phyloP scores from a whole-genome alignment of 129 eudicot species.

The Tagetes patula region DNA sequence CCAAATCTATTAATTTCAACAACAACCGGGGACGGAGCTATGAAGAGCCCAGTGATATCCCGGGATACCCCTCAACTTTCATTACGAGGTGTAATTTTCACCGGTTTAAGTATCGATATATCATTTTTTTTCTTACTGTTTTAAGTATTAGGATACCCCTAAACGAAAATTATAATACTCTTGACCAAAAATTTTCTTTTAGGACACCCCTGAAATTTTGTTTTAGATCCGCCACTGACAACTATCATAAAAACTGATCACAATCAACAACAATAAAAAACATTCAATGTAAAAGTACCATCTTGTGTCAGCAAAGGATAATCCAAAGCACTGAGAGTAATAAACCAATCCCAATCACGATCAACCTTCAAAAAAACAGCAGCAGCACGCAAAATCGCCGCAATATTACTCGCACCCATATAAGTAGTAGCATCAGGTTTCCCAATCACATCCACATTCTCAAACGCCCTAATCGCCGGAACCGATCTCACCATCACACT shows the following conservation, averaged over 20 bases:
- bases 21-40: not conserved
- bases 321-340: slow-evolving; percentile 80
- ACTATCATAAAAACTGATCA: too few relatives aligned
- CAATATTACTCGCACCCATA: slow-evolving; percentile 88
- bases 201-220: too few relatives aligned
- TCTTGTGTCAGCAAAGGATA: slow-evolving; percentile 88
- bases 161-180: too few relatives aligned
- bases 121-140: too few relatives aligned
- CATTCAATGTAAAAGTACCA: slow-evolving; percentile 42
- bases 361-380: slow-evolving; percentile 82
- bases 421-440: slow-evolving; percentile 77
- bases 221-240: too few relatives aligned
- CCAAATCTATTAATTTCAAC: not conserved
- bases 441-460: slow-evolving; percentile 92
- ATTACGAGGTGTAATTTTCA: too few relatives aligned
- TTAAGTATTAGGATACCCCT: too few relatives aligned
- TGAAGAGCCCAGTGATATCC: too few relatives aligned
- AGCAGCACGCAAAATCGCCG: slow-evolving; percentile 69
- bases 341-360: slow-evolving; percentile 91
- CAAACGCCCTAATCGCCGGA: slow-evolving; percentile 73
- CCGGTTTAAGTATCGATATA: too few relatives aligned
- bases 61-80: too few relatives aligned
- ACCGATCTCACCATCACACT: slow-evolving; percentile 52
- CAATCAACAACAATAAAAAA: too few relatives aligned
- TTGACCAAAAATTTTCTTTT: too few relatives aligned